These are phyloP conservation scores for Amphicarpaea edgeworthii DNA, from an alignment of 306 rosid species.

Conservation along the genomic window DNA sequence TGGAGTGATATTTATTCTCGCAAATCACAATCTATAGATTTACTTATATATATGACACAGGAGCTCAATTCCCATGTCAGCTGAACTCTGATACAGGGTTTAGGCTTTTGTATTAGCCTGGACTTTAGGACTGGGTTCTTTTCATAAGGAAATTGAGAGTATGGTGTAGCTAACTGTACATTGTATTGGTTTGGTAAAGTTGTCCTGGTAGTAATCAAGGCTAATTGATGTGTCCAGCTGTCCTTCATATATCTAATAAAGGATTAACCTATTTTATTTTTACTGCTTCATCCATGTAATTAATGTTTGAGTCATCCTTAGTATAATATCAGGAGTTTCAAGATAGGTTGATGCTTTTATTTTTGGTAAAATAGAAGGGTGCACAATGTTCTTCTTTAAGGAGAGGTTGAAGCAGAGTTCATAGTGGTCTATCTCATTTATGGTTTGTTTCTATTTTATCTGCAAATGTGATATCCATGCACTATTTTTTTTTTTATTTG, in stretches of 20 bases:
- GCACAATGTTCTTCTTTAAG: slow-evolving; percentile 18
- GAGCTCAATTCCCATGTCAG: slow-evolving; percentile 2
- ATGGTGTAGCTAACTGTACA: slow-evolving; percentile 5
- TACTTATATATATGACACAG: not conserved
- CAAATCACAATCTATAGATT: not conserved
- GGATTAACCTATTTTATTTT: slow-evolving; percentile 2
- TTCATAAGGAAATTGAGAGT: slow-evolving; percentile 5
- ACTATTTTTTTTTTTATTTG: slow-evolving; percentile 25
- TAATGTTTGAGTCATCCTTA: not conserved
- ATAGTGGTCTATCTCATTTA: slow-evolving; percentile 1
- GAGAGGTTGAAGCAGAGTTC: slow-evolving; percentile 6
- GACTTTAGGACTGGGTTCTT: slow-evolving; percentile 7
- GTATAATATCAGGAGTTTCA: slow-evolving; percentile 5
- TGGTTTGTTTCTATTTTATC: slow-evolving; percentile 33
- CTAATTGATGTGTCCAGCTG: not conserved
- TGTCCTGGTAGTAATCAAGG: not conserved
- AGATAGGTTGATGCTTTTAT: slow-evolving; percentile 12
- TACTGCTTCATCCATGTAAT: not conserved
- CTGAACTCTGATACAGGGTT: slow-evolving; percentile 2
- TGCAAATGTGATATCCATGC: slow-evolving; percentile 11
- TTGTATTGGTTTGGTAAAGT: slow-evolving; percentile 3
- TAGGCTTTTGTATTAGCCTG: not conserved
- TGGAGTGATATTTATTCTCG: not conserved
- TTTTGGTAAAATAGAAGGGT: slow-evolving; percentile 24
- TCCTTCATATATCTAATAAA: not conserved